Evolutionary conservation across 208 protist species (phyloP).

Genomic region (Trypanosoma cruzi): DNA sequence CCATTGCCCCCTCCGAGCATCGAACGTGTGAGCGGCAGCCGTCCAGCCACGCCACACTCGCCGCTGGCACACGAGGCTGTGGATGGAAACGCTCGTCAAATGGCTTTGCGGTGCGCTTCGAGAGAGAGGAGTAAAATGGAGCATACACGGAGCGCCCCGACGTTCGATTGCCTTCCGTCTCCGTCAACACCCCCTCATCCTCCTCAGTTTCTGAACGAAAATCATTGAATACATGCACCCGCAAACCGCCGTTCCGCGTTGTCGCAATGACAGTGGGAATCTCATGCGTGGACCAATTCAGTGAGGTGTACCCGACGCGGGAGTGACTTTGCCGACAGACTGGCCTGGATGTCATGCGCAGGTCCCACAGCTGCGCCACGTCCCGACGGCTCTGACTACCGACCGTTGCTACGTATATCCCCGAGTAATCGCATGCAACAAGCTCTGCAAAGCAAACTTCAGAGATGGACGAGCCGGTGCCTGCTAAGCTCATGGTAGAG

Average conservation of each 20-base stretch:
- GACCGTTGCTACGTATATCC: constrained; percentile 59
- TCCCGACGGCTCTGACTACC: constrained; percentile 38
- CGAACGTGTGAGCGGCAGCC: constrained; percentile 1
- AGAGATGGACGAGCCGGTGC: constrained; percentile 1
- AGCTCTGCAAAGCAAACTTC: constrained; percentile 60
- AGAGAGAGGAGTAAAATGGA: neutral
- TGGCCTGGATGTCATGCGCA: constrained; percentile 52
- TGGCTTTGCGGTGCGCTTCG: constrained; percentile 1
- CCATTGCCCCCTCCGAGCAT: neutral
- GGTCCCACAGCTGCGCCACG: constrained; percentile 80
- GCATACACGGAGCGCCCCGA: constrained; percentile 4
- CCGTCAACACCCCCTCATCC: constrained; percentile 1
- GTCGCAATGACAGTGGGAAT: constrained; percentile 45
- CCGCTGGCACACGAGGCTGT: constrained; percentile 44
- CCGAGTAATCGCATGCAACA: constrained; percentile 63
- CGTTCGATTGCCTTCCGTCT: constrained; percentile 1
- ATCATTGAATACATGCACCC: constrained; percentile 43
- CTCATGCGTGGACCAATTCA: constrained; percentile 54
- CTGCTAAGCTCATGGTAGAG: neutral
- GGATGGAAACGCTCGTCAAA: constrained; percentile 38
- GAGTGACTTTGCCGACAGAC: constrained; percentile 34
- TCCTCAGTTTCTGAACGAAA: neutral
- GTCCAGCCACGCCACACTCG: constrained; percentile 44
- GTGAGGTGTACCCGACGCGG: constrained; percentile 54
- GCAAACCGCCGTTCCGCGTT: constrained; percentile 45